Conservation (phyloP, 768 basidiomycete species). For the Chiua virens region DNA sequence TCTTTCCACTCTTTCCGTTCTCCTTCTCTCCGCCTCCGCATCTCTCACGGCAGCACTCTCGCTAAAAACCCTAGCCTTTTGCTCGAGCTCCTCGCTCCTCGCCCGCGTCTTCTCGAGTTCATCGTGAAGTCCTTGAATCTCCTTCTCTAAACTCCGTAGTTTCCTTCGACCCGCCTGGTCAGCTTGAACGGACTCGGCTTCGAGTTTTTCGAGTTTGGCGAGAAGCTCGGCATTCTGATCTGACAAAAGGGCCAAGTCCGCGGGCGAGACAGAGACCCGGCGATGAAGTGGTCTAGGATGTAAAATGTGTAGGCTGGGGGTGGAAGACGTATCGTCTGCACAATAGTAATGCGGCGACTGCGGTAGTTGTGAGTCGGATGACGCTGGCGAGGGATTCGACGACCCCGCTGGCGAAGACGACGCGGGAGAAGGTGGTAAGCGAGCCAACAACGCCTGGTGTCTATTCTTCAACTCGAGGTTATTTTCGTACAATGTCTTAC, state of each 20-base stretch:
- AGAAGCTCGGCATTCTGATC: slow-evolving; percentile 85
- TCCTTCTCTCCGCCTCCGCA: slow-evolving; percentile 32
- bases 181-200: slow-evolving; percentile 63
- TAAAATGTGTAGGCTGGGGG: slow-evolving; percentile 16
- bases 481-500: slow-evolving; percentile 68
- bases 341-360: slow-evolving; percentile 36
- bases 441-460: slow-evolving; percentile 69
- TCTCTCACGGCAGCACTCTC: slow-evolving; percentile 22
- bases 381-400: slow-evolving; percentile 21
- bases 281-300: slow-evolving; percentile 27
- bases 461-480: slow-evolving; percentile 67
- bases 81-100: slow-evolving; percentile 69
- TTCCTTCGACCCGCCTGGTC: slow-evolving; percentile 69
- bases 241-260: slow-evolving; percentile 68
- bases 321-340: slow-evolving; percentile 26
- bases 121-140: slow-evolving; percentile 70
- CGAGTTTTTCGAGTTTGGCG: slow-evolving; percentile 71
- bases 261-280: slow-evolving; percentile 63
- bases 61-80: slow-evolving; percentile 50
- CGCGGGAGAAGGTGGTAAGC: slow-evolving; percentile 51
- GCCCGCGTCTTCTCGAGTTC: slow-evolving; percentile 78
- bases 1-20: slow-evolving; percentile 47
- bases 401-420: slow-evolving; percentile 33
- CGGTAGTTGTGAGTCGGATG: slow-evolving; percentile 26
- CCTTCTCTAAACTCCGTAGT: slow-evolving; percentile 73